Percentiles rank a stretch among this genome's conserved stretches.
These are phyloP conservation scores for Penicillium vulpinum DNA, from an alignment of 2,329 filamentous ascomycete species.

Conservation along the genomic window DNA sequence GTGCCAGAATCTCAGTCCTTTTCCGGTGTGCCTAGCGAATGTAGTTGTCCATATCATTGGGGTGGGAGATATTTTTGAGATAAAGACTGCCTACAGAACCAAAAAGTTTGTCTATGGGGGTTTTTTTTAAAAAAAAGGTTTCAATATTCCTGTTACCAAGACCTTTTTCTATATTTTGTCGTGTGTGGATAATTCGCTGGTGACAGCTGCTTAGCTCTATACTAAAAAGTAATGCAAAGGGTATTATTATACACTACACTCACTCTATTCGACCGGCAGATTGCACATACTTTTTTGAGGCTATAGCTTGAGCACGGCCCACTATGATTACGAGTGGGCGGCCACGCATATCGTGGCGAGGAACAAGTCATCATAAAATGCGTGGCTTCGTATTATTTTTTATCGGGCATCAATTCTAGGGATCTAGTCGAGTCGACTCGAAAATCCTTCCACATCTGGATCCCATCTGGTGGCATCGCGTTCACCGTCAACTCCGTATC, in stretches of 20 bases:
- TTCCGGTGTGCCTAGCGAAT: constrained; percentile 10
- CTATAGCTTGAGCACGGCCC: no score
- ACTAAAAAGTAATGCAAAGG: no score
- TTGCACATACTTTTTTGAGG: no score
- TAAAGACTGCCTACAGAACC: constrained; percentile 21
- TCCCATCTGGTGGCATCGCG: neutral
- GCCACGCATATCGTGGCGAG: no score
- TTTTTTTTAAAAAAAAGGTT: no score
- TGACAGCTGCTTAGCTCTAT: no score
- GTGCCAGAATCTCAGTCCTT: constrained; percentile 14
- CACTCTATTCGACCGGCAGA: no score
- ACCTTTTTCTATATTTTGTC: constrained; percentile 17
- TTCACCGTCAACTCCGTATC: neutral
- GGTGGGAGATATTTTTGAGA: constrained; percentile 18
- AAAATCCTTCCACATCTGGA: neutral
- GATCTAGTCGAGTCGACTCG: neutral
- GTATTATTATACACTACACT: no score
- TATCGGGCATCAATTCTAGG: neutral
- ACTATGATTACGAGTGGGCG: no score
- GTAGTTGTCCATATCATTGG: constrained; percentile 15
- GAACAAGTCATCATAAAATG: neutral
- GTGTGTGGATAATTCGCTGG: no score
- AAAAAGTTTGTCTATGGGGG: constrained; percentile 21
- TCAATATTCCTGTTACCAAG: constrained; percentile 20
- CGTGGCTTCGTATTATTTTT: neutral